Evolutionary conservation across 257 asterid genomes (phyloP).

Genomic region (Paraleonurus japonicus): DNA sequence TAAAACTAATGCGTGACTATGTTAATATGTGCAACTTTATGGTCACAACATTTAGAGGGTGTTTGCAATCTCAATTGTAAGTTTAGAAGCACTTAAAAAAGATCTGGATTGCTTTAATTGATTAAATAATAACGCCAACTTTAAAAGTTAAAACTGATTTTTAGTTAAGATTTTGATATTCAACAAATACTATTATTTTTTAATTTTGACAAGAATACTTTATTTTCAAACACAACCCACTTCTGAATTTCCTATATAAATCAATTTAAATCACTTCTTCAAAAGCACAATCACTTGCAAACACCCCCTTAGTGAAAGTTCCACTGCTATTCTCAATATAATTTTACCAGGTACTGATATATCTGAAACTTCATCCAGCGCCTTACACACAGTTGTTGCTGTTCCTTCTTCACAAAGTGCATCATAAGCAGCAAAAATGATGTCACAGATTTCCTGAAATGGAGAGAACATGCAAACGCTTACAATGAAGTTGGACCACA

Average conservation of each 20-base stretch:
- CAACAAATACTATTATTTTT: neutral
- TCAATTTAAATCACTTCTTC: neutral
- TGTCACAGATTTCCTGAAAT: conserved; percentile 80
- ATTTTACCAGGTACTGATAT: conserved; percentile 79
- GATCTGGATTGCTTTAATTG: too few relatives aligned
- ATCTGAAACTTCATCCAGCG: conserved; percentile 92
- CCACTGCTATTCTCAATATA: conserved; percentile 13
- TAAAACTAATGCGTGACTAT: conserved; percentile 16
- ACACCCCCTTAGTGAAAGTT: conserved; percentile 4
- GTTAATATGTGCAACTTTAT: neutral
- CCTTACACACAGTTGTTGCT: conserved; percentile 81
- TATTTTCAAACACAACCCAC: neutral
- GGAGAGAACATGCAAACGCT: conserved; percentile 8
- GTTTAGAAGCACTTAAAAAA: too few relatives aligned
- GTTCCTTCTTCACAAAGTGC: conserved; percentile 99
- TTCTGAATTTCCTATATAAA: too few relatives aligned
- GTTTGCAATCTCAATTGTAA: neutral
- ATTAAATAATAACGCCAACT: too few relatives aligned
- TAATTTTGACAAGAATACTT: neutral
- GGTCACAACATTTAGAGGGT: neutral
- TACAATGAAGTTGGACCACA: conserved; percentile 10
- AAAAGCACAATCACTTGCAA: neutral
- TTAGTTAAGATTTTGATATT: too few relatives aligned
- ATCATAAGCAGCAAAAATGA: conserved; percentile 93
- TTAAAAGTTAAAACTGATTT: too few relatives aligned